Evolutionary conservation across 177 flowering plant species (phyloP), one percentile per base, ranked within the genome.

Genomic region (Vitis hybrid): DNA sequence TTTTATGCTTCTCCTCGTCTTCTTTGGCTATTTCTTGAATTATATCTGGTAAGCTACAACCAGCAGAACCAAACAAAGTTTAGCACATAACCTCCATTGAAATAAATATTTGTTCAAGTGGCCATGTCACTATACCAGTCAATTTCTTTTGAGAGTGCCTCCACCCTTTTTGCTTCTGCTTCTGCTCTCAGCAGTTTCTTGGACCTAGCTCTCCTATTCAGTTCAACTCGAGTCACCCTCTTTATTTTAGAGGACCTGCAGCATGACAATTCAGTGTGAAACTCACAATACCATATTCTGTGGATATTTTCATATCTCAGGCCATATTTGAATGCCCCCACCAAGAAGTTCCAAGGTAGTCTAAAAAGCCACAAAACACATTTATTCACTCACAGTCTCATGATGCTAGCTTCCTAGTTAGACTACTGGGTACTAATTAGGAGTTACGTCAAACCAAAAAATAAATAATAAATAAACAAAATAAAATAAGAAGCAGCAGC

Each of bases 11-110:
- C 79, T 93, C 97, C 77, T 86, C 88, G 62, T 95, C 97, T 70
- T 95, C 99, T 66, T 87, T 74, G 2, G 89, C 93, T 75, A 95
- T 91, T 82, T 95, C 95, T 77, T 90, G 64, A 19, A 95, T 72
- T 66, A 95, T 95, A 64, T 89, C 83, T 14, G 94, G 85, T 66
- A 95, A 75, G 78, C 99, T 95, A 81, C 58, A 67, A 4, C 61
- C 49, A 75, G 64, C 24, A 19, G 63, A 70, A 15, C 57, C 52
- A 73, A 54, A 3, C 48, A 71, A 66, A 18, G n/a, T 14, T 50
- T 9, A 61, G 21, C 46, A 56, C 6, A 35, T 5, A 32, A 11
- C 66, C 51, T 51, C 10, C 6, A 18, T 3, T 6, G 3, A 55
- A 69, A 19, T 48, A 55, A 15, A 40, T 65, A 21, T 14, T 8